Conservation (phyloP, 2,329 filamentous ascomycete genomes). For the Talaromyces islandicus region DNA sequence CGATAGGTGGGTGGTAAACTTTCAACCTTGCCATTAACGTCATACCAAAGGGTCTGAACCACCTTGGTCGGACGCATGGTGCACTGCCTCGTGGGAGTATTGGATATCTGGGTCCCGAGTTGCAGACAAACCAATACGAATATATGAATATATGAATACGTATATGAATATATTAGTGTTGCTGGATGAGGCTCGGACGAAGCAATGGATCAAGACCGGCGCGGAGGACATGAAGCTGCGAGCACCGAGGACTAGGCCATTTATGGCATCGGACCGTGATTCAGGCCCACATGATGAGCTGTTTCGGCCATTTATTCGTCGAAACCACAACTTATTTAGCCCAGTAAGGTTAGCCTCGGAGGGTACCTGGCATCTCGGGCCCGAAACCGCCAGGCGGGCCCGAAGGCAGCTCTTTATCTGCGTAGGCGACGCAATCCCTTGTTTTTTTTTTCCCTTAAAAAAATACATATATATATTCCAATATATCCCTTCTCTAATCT, state of each 20-base stretch:
- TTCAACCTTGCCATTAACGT: too few relatives aligned
- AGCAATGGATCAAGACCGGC: not conserved
- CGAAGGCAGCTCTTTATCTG: not conserved
- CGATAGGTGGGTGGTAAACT: too few relatives aligned
- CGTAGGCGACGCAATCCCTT: too few relatives aligned
- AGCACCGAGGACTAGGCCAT: not conserved
- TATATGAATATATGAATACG: too few relatives aligned
- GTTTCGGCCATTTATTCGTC: not conserved
- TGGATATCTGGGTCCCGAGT: too few relatives aligned
- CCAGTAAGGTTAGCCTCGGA: not conserved
- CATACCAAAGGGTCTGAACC: too few relatives aligned
- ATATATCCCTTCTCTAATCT: not conserved
- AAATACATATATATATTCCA: not conserved
- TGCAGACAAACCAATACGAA: not conserved
- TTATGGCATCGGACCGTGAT: not conserved
- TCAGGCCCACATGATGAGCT: not conserved
- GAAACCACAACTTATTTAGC: not conserved
- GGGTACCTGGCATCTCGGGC: not conserved
- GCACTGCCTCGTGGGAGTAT: too few relatives aligned
- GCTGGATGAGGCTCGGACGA: not conserved
- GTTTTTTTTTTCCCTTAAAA: not conserved
- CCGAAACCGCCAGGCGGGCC: not conserved
- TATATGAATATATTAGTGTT: too few relatives aligned
- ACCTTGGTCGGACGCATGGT: too few relatives aligned
- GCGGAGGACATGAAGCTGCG: not conserved